Conservation (phyloP, 306 rosid genomes). For the Sesbania bispinosa region DNA sequence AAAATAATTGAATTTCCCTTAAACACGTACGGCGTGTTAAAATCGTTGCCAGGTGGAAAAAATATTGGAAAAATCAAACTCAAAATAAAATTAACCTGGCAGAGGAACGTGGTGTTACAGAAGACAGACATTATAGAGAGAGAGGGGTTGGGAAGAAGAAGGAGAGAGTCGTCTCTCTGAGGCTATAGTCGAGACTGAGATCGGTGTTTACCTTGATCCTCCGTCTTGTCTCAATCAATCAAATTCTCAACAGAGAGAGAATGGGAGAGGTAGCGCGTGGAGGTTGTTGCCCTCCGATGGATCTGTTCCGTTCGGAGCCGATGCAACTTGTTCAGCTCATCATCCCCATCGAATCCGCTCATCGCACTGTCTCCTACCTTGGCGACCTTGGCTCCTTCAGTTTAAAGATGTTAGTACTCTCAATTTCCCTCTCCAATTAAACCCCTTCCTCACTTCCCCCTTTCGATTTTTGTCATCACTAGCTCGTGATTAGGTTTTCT, state of each 20-base stretch:
- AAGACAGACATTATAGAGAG: neutral
- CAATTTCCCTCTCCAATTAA: neutral
- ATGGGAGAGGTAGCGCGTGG: constrained; percentile 61
- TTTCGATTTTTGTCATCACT: neutral
- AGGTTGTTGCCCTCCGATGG: constrained; percentile 94
- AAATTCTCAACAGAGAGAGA: constrained; percentile 14
- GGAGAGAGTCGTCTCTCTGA: constrained; percentile 3
- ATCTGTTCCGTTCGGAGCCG: constrained; percentile 96
- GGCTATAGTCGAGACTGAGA: constrained; percentile 28
- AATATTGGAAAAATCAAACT: neutral
- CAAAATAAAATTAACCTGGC: neutral
- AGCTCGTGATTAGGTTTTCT: constrained; percentile 9
- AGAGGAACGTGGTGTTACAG: neutral
- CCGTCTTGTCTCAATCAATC: constrained; percentile 6
- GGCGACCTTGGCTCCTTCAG: constrained; percentile 97
- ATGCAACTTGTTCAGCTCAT: constrained; percentile 98
- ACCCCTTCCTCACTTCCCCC: constrained; percentile 33
- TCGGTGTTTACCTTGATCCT: constrained; percentile 25
- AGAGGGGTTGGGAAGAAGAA: neutral
- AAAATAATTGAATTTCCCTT: neutral
- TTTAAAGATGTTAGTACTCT: constrained; percentile 68
- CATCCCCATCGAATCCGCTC: constrained; percentile 95
- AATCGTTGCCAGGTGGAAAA: neutral
- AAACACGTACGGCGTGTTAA: neutral
- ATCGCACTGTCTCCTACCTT: constrained; percentile 78